Conservation (phyloP, 1,139 yeast genomes). For the Yamadazyma oceani region DNA sequence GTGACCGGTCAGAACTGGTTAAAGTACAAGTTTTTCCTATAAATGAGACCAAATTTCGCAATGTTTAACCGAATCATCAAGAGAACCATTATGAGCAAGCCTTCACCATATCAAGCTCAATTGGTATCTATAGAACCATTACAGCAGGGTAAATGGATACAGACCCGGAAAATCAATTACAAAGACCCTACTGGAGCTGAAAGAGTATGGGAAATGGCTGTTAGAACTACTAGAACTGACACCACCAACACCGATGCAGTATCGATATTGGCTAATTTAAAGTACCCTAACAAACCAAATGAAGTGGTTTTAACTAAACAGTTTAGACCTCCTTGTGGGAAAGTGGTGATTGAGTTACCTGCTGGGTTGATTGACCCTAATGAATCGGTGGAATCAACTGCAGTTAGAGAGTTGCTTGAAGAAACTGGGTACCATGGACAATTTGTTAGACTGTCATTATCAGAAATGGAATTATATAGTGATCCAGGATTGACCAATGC, state of each 20-base stretch:
- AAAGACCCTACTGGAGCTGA: slow-evolving; percentile 63
- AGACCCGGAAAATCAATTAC: slow-evolving; percentile 61
- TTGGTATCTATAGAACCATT: slow-evolving; percentile 31
- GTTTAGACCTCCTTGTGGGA: slow-evolving; percentile 87
- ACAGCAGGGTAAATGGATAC: slow-evolving; percentile 45
- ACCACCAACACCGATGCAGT: slow-evolving; percentile 80
- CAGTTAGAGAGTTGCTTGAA: slow-evolving; percentile 81
- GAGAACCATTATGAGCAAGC: slow-evolving; percentile 14
- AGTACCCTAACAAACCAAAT: slow-evolving; percentile 42
- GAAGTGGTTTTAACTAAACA: slow-evolving; percentile 79
- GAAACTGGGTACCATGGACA: slow-evolving; percentile 89
- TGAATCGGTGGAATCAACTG: slow-evolving; percentile 76
- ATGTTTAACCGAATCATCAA: background rate
- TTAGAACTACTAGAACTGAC: slow-evolving; percentile 72
- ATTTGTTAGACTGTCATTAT: slow-evolving; percentile 49
- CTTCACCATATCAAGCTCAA: slow-evolving; percentile 39
- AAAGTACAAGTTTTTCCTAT: no score
- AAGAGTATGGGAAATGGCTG: slow-evolving; percentile 89
- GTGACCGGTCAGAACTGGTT: no score
- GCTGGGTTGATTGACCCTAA: slow-evolving; percentile 91
- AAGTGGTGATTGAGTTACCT: slow-evolving; percentile 88
- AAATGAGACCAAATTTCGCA: background rate
- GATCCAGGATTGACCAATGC: slow-evolving; percentile 97
- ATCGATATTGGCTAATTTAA: slow-evolving; percentile 75
- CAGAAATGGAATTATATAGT: slow-evolving; percentile 53